phyloP scores from a whole-genome alignment of 495 filamentous ascomycete genomes.

The Aspergillus sclerotiicarbonarius region DNA sequence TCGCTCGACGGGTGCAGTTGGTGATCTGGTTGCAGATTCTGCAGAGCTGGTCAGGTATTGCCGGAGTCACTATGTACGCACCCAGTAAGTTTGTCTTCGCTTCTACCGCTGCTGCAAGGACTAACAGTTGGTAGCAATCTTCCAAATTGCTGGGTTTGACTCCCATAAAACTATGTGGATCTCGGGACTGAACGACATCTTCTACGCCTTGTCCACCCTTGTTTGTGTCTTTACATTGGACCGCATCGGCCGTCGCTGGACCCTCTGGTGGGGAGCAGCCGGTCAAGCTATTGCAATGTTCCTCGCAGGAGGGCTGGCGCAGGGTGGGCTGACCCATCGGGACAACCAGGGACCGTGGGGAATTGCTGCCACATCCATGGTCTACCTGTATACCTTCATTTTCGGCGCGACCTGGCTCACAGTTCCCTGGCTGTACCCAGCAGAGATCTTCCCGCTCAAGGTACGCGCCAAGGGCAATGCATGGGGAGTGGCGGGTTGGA shows the following conservation, averaged over 20 bases:
- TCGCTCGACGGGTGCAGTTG: conserved; percentile 53
- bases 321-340: conserved; percentile 30
- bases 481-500: conserved; percentile 58
- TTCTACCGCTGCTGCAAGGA: too few species aligned
- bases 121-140: conserved; percentile 4
- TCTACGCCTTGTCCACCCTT: conserved; percentile 46
- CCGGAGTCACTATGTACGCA: conserved; percentile 46
- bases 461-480: conserved; percentile 63
- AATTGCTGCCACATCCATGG: conserved; percentile 48
- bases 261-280: conserved; percentile 56
- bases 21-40: conserved; percentile 62
- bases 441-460: conserved; percentile 62
- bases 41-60: conserved; percentile 60
- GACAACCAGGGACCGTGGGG: conserved; percentile 37
- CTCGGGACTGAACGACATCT: conserved; percentile 52
- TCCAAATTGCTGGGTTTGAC: conserved; percentile 22
- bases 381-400: conserved; percentile 54
- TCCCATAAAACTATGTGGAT: conserved; percentile 38
- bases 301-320: conserved; percentile 37
- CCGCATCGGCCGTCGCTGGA: conserved; percentile 57
- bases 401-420: conserved; percentile 66
- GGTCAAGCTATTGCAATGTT: conserved; percentile 52
- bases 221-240: conserved; percentile 59
- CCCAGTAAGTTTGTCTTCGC: background rate
- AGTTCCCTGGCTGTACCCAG: conserved; percentile 62